Evolutionary conservation across 2,329 filamentous ascomycete genomes (phyloP), one percentile per base, ranked within the genome.

Genomic region (Thielaviopsis musarum): DNA sequence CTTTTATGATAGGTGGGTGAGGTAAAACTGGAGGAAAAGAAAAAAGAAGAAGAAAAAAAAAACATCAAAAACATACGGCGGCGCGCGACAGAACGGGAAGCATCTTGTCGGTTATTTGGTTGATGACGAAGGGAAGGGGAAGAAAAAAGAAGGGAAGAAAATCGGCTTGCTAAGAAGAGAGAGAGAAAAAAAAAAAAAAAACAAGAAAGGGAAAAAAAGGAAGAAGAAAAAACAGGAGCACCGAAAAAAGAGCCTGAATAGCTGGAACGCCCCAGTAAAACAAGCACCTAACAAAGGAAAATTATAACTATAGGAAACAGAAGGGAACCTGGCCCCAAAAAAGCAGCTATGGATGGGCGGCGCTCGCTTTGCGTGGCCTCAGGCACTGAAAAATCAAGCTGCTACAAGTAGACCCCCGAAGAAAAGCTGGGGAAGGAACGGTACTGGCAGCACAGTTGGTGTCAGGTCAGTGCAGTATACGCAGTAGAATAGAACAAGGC

Each of bases 41-140:
- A 56, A 56, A 34, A 26, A 48, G 52, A 17, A 3, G 28, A 49
- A 52, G 7, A 57, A 57, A 52, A 17, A 49, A 28, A 49, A 34
- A 57, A 12, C 9, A 52, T 38, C 24, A 52, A 13, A 6, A 57
- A 62, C 60, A 57, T 62, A 62, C 60, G 49, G 54, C 60, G 41
- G 52, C 60, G 38, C 60, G 57, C 51, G 60, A 62, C 54, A 62
- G 52, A 62, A 54, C 54, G 30, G 53, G 54, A 52, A 62, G 49
- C 60, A 62, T 62, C 30, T 49, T 59, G 52, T 51, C 45, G 24
- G 28, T 45, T 34, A 24, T 24, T 52, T 53, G 28, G 38, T 56
- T 22, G 34, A 24, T 56, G 28, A 49, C 30, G 30, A 34, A 34
- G 30, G 10, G 10, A 10, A 10, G 30, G 10, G 10, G 30, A 12